Base-by-base conservation (phyloP, 306 rosid species). In the Senna tora region DNA sequence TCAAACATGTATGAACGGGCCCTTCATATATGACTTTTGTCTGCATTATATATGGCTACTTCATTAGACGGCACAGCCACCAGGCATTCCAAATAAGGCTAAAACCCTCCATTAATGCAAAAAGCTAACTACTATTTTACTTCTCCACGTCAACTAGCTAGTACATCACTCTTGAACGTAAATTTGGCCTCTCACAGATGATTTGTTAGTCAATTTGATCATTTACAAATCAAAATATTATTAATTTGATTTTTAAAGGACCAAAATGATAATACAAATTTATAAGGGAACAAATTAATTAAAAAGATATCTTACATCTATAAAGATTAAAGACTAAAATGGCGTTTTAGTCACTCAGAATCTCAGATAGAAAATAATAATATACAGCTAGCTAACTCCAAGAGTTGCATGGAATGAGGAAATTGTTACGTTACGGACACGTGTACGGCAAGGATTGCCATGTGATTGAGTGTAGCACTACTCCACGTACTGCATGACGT, bases 401-500 rank as follows among this genome's bases (percentile, higher is more conserved):
- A 25, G 30, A 46, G 21, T 32, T 66, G 21, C 64, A 76, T 60
- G 56, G 21, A 32, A 21, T 11, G 1, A 15, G 9, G 5, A 43
- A 14, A 10, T 41, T 3, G 51, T 7, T 46, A 67, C 71, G 65
- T 39, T 69, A 49, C 30, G 12, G 34, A 83, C 89, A 73, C 92
- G 92, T 91, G 92, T 72, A 81, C 84, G 80, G 72, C 71, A 36
- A 9, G 39, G 77, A 80, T 71, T 82, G 25, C 56, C 13, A 52
- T 65, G 52, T 69, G 84, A 77, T 61, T 62, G 69, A 43, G 78
- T 77, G 69, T 33, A 52, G 55, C 46, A 75, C 54, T 73, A 75
- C 33, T 30, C 15, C 9, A n/a, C 17, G 16, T 16, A 15, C 14
- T n/a, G n/a, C n/a, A n/a, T n/a, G n/a, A n/a, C n/a, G n/a, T 1